Conservation (phyloP, 2,329 filamentous ascomycete genomes). For the Cordyceps fumosorosea region DNA sequence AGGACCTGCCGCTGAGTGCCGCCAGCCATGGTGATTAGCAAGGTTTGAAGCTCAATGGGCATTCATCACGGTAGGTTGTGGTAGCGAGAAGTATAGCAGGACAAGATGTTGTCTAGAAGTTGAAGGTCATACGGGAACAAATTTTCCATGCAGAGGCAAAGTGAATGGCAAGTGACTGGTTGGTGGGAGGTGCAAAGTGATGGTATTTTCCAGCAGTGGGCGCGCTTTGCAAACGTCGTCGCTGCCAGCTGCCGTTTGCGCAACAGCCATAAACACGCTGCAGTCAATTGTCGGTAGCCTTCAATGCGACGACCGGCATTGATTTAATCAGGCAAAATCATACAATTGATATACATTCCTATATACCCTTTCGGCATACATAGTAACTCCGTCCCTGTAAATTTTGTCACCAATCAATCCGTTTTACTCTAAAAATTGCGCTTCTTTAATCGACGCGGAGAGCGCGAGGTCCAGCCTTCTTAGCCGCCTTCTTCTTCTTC, state of each 20-base stretch:
- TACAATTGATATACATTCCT: constrained; percentile 21
- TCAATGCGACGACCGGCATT: neutral
- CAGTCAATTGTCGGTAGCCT: neutral
- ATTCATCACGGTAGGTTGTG: neutral
- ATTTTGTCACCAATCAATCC: constrained; percentile 8
- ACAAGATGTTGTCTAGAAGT: neutral
- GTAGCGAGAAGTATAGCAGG: neutral
- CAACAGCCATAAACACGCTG: neutral
- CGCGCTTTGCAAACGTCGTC: neutral
- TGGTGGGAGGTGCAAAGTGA: neutral
- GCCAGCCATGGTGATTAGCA: constrained; percentile 8
- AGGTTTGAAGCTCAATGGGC: constrained; percentile 1
- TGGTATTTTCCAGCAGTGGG: neutral
- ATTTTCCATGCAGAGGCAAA: neutral
- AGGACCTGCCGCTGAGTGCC: neutral
- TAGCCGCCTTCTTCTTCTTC: constrained; percentile 72
- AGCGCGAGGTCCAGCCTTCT: constrained; percentile 65
- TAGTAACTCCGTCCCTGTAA: constrained; percentile 20
- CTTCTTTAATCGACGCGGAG: constrained; percentile 58
- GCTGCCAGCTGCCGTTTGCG: constrained; percentile 2
- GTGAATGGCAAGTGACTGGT: constrained; percentile 5
- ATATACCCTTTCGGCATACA: constrained; percentile 28
- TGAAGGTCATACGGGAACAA: neutral
- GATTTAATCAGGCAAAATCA: constrained; percentile 20
- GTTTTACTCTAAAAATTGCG: constrained; percentile 1